Evolutionary conservation across 495 filamentous ascomycete species (phyloP), one percentile per base, ranked within the genome.

Genomic region (Hypoxylon perforatum): DNA sequence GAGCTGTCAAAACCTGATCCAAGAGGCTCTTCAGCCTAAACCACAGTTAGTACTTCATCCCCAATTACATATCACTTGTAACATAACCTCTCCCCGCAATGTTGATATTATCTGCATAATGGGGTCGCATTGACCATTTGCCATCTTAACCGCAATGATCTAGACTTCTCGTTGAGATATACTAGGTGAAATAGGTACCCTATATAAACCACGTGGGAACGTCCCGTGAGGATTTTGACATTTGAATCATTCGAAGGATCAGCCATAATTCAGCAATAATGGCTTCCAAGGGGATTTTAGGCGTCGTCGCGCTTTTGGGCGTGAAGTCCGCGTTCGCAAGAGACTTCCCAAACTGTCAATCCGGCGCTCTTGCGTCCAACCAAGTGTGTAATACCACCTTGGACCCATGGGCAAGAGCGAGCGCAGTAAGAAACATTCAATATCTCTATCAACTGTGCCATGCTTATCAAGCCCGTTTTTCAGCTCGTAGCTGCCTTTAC

Each of bases 371-470:
- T 38, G 57, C 74, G 54, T 81, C 75, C 21, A 80, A 82, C 41
- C 64, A 74, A 58, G 75, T 83, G 28, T 84, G 81, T 61, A 72
- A 83, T 50, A 76, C 75, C 2, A 73, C 72, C 25, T 66, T 71
- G 4, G 68, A 73, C 47, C 75, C 79, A 1, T 66, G 74, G 60
- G 63, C 72, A 17, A 53, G 80, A 57, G 82, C 82, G 44, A 63
- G 71, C 21, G 79, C 78, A 30, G 73, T 83, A 63, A 75, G 81
- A 56, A 11, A 28, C 25, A 7, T n/a, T 12, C 23, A 28, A 8
- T 15, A 46, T 58, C 35, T 38, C 14, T 38, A 38, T 2, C 9
- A 38, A n/a, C 9, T 45, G 48, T 4, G 0, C 3, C 10, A 14
- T 17, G 22, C 12, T 4, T 8, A 22, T 10, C 36, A 9, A 9